Evolutionary conservation across 2,329 filamentous ascomycete genomes (phyloP).

Genomic region (Xylariaceae sp.): DNA sequence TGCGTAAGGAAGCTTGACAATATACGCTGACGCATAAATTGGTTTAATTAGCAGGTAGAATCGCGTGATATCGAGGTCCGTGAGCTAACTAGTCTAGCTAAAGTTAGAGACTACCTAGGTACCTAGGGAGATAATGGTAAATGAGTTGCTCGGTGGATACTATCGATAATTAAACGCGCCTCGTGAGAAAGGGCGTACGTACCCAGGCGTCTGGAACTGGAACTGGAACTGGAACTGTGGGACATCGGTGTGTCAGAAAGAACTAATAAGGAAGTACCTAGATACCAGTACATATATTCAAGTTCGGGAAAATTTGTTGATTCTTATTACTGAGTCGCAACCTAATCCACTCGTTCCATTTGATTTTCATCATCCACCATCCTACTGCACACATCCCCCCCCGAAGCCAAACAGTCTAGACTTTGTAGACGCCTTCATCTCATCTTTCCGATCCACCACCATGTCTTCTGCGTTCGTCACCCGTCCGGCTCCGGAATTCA

Average conservation of each 20-base stretch:
- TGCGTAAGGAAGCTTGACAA: not conserved
- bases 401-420: not conserved
- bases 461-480: slow-evolving; percentile 57
- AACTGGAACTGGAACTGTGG: too few species aligned
- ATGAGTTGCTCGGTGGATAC: too few species aligned
- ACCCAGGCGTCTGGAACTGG: too few species aligned
- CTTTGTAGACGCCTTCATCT: not conserved
- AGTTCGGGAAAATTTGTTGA: slow-evolving; percentile 10
- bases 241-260: too few species aligned
- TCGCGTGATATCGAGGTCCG: slow-evolving; percentile 14
- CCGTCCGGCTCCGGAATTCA: slow-evolving; percentile 57
- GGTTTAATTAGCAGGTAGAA: slow-evolving; percentile 4
- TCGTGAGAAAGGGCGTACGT: too few species aligned
- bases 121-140: too few species aligned
- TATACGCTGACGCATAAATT: slow-evolving; percentile 10
- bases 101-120: too few species aligned
- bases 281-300: not conserved
- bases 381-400: not conserved
- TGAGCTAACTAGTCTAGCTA: too few species aligned
- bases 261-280: not conserved
- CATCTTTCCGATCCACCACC: slow-evolving; percentile 33
- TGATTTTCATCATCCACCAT: not conserved
- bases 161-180: too few species aligned
- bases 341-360: not conserved
- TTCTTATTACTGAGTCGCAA: not conserved